Evolutionary conservation across 2,329 filamentous ascomycete species (phyloP), one percentile per base, ranked within the genome.

Genomic region (Colletotrichum falcatum): DNA sequence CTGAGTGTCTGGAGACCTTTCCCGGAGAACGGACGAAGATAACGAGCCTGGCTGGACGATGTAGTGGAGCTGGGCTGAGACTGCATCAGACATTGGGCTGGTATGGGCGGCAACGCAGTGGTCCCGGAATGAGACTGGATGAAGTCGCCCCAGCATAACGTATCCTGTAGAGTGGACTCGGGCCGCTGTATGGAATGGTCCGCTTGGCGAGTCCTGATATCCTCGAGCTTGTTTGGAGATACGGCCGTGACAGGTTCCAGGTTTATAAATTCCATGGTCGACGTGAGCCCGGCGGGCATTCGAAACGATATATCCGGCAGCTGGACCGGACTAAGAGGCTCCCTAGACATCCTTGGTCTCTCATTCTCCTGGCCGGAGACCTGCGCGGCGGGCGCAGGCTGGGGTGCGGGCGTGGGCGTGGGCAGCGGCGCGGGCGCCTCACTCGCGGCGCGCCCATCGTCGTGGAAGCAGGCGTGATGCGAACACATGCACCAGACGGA

Each of bases 401-500:
- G 23, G 26, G 49, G 55, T 14, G 59, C 44, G 42, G 53, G 39
- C 53, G 61, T 46, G 42, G 53, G 39, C 53, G 61, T 39, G 11
- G 72, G 23, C 33, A 48, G 61, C 33, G 72, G 65, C 44, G 70
- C 70, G 3, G 75, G 74, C 1, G 70, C 62, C 67, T 80, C 78
- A 60, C 72, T 70, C 67, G 56, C 78, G 71, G 66, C 78, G 78
- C 35, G 75, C 44, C 77, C 78, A 74, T 89, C 83, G 76, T 89
- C 88, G 72, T 90, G 88, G 72, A 84, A 90, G 77, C 88, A 90
- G 63, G 88, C 88, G 78, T 90, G 88, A 74, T 90, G 88, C 62
- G 85, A 86, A 75, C 88, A 90, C 88, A 90, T 89, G 79, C 88
- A 90, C 83, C 84, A 88, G 70, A 81, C 80, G 35, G 81, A 75